Evolutionary conservation across 108 stramenopile species (phyloP).

Genomic region (Cyclotella kingstonii): DNA sequence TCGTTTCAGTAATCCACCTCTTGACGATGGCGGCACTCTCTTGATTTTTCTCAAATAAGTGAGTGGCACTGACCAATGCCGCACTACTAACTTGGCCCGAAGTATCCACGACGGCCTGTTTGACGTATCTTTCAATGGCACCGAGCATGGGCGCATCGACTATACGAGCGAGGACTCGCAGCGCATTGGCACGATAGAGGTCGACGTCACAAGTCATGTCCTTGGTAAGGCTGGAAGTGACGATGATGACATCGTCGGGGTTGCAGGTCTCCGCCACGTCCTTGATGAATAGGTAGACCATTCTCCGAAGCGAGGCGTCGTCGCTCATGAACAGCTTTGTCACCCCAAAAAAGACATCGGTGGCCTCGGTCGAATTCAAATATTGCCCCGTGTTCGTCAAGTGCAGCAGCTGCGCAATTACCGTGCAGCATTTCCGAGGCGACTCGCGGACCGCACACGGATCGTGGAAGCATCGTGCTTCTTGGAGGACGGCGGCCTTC

Average conservation of each 20-base stretch:
- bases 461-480: conserved; percentile 97
- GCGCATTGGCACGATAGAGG: conserved; percentile 97
- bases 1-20: conserved; percentile 94
- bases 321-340: conserved; percentile 99
- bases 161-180: conserved; percentile 95
- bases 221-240: conserved; percentile 96
- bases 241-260: conserved; percentile 99
- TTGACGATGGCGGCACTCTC: conserved; percentile 84
- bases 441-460: conserved; percentile 91
- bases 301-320: conserved; percentile 81
- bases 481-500: conserved; percentile 97
- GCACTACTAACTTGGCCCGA: conserved; percentile 94
- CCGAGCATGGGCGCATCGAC: conserved; percentile 98
- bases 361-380: conserved; percentile 74
- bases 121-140: conserved; percentile 98
- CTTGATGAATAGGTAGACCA: conserved; percentile 99
- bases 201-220: conserved; percentile 99
- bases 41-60: conserved; percentile 67
- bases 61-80: conserved; percentile 89
- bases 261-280: conserved; percentile 98
- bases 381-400: conserved; percentile 85
- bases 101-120: conserved; percentile 98
- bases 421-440: conserved; percentile 96
- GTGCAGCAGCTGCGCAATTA: conserved; percentile 96
- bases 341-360: conserved; percentile 99